Percentiles rank a stretch among this genome's conserved stretches.
phyloP scores from a whole-genome alignment of 2,329 filamentous ascomycete genomes.

The Xylariaceae sp. region DNA sequence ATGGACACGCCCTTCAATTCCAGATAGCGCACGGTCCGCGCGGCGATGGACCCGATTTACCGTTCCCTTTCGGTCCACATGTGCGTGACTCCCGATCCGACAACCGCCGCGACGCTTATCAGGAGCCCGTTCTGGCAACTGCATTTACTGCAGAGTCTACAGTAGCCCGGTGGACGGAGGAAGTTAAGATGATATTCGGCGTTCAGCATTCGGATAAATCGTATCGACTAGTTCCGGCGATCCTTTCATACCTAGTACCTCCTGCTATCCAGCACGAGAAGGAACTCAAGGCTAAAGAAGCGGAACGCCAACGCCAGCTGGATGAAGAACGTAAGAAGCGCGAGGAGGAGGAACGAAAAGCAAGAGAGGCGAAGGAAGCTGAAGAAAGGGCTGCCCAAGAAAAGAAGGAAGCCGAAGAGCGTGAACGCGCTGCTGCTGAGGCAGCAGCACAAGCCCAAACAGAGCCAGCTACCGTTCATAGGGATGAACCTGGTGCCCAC shows the following conservation, averaged over 20 bases:
- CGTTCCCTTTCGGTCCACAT: constrained; percentile 36
- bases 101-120: constrained; percentile 50
- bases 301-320: constrained; percentile 55
- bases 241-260: constrained; percentile 77
- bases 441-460: constrained; percentile 57
- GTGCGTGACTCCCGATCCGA: constrained; percentile 50
- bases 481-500: constrained; percentile 43
- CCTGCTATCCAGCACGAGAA: constrained; percentile 82
- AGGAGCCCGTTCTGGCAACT: constrained; percentile 74
- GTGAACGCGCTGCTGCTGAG: constrained; percentile 63
- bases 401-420: constrained; percentile 71
- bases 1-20: constrained; percentile 60
- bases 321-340: constrained; percentile 65
- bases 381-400: constrained; percentile 68
- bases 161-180: constrained; percentile 80
- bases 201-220: constrained; percentile 68
- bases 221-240: constrained; percentile 65
- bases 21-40: constrained; percentile 57
- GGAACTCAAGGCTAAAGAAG: constrained; percentile 62
- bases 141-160: constrained; percentile 75
- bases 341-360: constrained; percentile 66
- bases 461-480: constrained; percentile 50
- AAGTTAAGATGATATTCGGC: constrained; percentile 84
- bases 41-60: constrained; percentile 56
- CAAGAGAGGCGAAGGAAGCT: constrained; percentile 71